phyloP scores from a whole-genome alignment of 2,329 filamentous ascomycete genomes.

The Plectosphaerella sp. region DNA sequence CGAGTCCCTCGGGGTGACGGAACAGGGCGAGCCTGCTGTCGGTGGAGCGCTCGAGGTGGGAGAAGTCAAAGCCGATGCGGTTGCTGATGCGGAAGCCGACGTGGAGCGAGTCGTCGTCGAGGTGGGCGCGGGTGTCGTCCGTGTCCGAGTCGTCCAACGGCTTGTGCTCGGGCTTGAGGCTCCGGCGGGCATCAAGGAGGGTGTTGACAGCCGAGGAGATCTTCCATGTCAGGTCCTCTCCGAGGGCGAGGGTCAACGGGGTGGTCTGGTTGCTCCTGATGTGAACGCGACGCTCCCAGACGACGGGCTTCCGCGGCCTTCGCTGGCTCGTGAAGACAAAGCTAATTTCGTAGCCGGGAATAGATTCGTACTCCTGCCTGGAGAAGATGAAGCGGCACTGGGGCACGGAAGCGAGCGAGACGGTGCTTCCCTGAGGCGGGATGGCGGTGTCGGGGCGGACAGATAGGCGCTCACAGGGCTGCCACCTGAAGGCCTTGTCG shows the following conservation, averaged over 20 bases:
- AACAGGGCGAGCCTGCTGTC: slow-evolving; percentile 41
- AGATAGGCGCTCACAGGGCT: slow-evolving; percentile 21
- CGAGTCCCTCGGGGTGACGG: slow-evolving; percentile 31
- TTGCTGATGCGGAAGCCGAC: slow-evolving; percentile 43
- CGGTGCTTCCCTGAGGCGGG: slow-evolving; percentile 36
- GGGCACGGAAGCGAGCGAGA: slow-evolving; percentile 42
- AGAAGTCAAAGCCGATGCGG: slow-evolving; percentile 43
- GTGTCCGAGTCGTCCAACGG: slow-evolving; percentile 34
- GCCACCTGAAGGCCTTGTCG: slow-evolving; percentile 45
- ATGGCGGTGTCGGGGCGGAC: slow-evolving; percentile 29
- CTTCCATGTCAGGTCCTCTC: slow-evolving; percentile 43
- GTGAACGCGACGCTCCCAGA: slow-evolving; percentile 34
- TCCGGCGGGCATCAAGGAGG: slow-evolving; percentile 33
- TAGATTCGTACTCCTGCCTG: slow-evolving; percentile 38
- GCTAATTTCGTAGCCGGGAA: slow-evolving; percentile 45
- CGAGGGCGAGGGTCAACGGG: slow-evolving; percentile 39
- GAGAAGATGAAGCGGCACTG: slow-evolving; percentile 36
- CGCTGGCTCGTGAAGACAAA: slow-evolving; percentile 40
- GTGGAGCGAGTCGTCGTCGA: slow-evolving; percentile 25
- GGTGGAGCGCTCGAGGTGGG: slow-evolving; percentile 37
- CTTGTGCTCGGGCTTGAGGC: slow-evolving; percentile 33
- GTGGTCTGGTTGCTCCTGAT: slow-evolving; percentile 43
- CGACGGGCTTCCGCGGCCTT: slow-evolving; percentile 23
- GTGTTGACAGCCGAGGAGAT: slow-evolving; percentile 36
- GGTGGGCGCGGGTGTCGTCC: slow-evolving; percentile 19